These are phyloP conservation scores for Coniochaeta sp. DNA, from an alignment of 2,329 filamentous ascomycete species.

Conservation along the genomic window DNA sequence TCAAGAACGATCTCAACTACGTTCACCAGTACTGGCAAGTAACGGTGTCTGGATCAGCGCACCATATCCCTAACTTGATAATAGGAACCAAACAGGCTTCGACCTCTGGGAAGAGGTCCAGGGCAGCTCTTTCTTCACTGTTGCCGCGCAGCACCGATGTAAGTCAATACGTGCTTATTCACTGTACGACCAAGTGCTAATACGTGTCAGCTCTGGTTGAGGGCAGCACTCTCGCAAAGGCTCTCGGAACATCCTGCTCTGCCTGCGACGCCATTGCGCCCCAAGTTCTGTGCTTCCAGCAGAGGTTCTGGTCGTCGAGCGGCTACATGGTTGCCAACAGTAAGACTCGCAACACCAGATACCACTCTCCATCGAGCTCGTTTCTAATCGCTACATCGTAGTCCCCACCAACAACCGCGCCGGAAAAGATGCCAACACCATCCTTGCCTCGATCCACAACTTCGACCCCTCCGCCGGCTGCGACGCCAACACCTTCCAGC, in stretches of 20 bases:
- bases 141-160: conserved; percentile 61
- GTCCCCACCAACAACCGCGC: conserved; percentile 53
- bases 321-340: conserved; percentile 63
- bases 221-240: conserved; percentile 58
- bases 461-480: conserved; percentile 64
- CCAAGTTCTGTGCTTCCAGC: conserved; percentile 65
- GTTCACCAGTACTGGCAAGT: conserved; percentile 62
- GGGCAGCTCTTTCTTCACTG: conserved; percentile 74
- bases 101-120: conserved; percentile 81
- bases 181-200: no score
- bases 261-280: conserved; percentile 60
- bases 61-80: neutral
- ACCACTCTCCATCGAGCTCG: neutral
- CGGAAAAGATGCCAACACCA: conserved; percentile 65
- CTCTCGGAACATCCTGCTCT: conserved; percentile 52
- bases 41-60: neutral
- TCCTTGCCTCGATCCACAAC: conserved; percentile 58
- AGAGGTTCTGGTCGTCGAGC: conserved; percentile 63
- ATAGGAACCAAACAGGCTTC: conserved; percentile 52
- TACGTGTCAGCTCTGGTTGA: conserved; percentile 55
- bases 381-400: conserved; percentile 10
- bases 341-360: conserved; percentile 17
- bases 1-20: conserved; percentile 70
- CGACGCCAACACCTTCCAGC: conserved; percentile 68
- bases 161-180: conserved; percentile 20